Evolutionary conservation across 2,329 filamentous ascomycete genomes (phyloP), one percentile per base, ranked within the genome.

Genomic region (Claviceps sp.): DNA sequence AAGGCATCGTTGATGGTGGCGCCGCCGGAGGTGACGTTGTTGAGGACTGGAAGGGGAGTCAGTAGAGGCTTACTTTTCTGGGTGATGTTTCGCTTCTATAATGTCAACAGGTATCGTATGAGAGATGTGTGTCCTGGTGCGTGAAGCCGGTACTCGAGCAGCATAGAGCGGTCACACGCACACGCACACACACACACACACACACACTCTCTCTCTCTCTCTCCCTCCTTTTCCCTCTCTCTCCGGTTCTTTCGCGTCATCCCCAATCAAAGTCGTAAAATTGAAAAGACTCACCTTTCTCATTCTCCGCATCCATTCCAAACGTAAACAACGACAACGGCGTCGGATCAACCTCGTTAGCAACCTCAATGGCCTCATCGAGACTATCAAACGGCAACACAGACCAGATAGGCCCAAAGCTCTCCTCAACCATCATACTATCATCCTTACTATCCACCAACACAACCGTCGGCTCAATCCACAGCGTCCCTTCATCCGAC

Each of bases 401-500:
- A 56, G 87, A 83, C 58, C 95, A 88, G 54, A 95, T 76, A n/a
- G 93, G 93, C 6, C 91, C 93, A 64, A 98, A 98, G 44, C 83
- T 88, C 71, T 98, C 93, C 56, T 95, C 80, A 23, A 72, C 71
- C 62, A 96, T 78, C 67, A 96, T 79, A 68, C 95, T 91, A 47
- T 90, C 77, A 29, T 69, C 54, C 16, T 78, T 64, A 55, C 80
- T 82, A 57, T 86, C 76, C 39, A 96, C 85, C 54, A 88, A 76
- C n/a, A 98, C 82, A n/a, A 91, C 82, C 0, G 93, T 98, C 1
- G 90, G 88, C 65, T 91, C 88, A 59, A 98, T 93, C 68, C 86
- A 96, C 48, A 86, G 81, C 36, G 88, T 78, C 38, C 77, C 73
- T 64, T 87, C 83, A 65, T 97, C 88, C 71, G 86, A 83, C 51